Base-by-base conservation (phyloP, 164 flowering plant genomes). In the Piper betle region DNA sequence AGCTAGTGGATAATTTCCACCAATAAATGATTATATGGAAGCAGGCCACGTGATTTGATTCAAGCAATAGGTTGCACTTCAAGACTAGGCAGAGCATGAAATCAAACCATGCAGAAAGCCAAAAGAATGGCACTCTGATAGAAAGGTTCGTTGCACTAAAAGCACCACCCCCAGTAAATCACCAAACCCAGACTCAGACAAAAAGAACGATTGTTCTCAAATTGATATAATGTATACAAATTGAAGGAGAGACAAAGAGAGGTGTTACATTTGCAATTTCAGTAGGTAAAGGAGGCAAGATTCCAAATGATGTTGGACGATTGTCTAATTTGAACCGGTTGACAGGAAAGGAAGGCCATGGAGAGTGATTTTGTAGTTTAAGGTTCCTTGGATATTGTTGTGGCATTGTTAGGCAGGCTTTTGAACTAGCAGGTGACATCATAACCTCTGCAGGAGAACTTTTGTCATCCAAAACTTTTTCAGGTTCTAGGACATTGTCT, bases 261-360 rank as follows among this genome's bases (percentile, higher is more conserved):
- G 59, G 11, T 9, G 9, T 77, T 72, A 92, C 98, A 80, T 82
- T 75, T 60, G 86, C 81, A 55, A 92, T 69, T 57, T 77, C 84
- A 55, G 76, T 58, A 17, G 97, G 98, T 58, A 89, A 70, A 65
- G 98, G 96, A 1, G 96, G 80, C 66, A 74, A 61, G 62, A 89
- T 71, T 73, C 68, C 83, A 68, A 92, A 89, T 63, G 81, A 38
- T 3, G 85, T 82, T 39, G 96, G 86, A 33, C 89, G 93, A 72
- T 89, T 86, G 73, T 89, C 97, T 75, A 89, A 74, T 70, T 86
- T 92, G 78, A 81, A 85, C 69, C 85, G 77, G 63, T 83, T 82
- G 56, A 66, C 66, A 46, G 33, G 60, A 72, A 73, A 73, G 16
- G 86, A 74, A 63, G 81, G 59, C 48, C 77, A 68, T 57, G 71